These are phyloP conservation scores for Physcomitrellopsis africana DNA, from an alignment of 225 moss, liverwort and hornwort species.

Conservation along the genomic window DNA sequence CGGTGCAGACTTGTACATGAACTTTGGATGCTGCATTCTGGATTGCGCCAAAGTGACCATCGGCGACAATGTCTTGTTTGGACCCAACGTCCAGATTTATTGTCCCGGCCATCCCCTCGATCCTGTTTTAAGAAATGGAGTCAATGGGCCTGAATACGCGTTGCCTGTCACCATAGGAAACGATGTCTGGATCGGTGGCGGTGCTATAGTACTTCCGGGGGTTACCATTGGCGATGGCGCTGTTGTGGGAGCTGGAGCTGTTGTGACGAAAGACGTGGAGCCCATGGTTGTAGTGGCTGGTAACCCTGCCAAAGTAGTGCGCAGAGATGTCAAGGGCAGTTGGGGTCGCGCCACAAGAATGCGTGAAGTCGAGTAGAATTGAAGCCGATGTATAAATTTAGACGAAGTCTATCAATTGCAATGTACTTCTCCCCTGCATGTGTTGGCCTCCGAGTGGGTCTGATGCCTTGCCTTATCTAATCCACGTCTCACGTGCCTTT, in stretches of 20 bases:
- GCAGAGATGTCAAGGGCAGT: conserved; percentile 44
- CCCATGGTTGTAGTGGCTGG: conserved; percentile 69
- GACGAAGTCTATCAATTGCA: background rate
- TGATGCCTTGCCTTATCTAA: conserved; percentile 7
- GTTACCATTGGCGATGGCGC: conserved; percentile 76
- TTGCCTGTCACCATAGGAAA: conserved; percentile 64
- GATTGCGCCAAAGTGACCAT: conserved; percentile 74
- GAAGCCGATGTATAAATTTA: background rate
- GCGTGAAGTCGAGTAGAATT: background rate
- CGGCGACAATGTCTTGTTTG: conserved; percentile 70
- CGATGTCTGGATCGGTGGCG: conserved; percentile 89
- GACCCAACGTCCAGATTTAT: conserved; percentile 85
- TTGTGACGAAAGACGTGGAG: conserved; percentile 77
- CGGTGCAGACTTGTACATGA: conserved; percentile 62
- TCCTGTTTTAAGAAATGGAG: conserved; percentile 55
- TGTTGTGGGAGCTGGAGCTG: conserved; percentile 80
- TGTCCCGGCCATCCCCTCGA: conserved; percentile 81
- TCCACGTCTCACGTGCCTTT: background rate
- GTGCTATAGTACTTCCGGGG: conserved; percentile 73
- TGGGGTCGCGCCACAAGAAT: conserved; percentile 28
- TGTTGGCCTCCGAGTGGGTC: conserved; percentile 4
- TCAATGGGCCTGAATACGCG: conserved; percentile 46
- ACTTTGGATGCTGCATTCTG: conserved; percentile 79
- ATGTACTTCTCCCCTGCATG: background rate
- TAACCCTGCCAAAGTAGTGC: conserved; percentile 80